These are phyloP conservation scores for Arctium minus DNA, from an alignment of 129 eudicot species.

Conservation along the genomic window DNA sequence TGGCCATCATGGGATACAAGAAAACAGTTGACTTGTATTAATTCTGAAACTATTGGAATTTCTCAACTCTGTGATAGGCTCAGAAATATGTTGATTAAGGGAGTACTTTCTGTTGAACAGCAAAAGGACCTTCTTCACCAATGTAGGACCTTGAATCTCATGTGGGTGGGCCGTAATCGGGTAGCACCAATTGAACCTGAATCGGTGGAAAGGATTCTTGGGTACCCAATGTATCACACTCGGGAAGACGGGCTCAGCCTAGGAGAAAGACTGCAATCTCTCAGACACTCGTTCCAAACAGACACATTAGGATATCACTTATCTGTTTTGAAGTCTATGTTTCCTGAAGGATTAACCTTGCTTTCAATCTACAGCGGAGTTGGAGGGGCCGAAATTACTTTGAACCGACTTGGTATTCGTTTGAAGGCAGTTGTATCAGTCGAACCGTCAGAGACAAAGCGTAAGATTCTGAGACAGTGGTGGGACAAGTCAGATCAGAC, in stretches of 20 bases:
- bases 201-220: constrained; percentile 63
- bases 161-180: constrained; percentile 69
- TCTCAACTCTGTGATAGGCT: constrained; percentile 55
- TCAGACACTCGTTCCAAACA: constrained; percentile 65
- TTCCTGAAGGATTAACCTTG: constrained; percentile 63
- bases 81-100: constrained; percentile 35
- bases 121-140: constrained; percentile 62
- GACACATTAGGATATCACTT: constrained; percentile 77
- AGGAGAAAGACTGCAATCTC: constrained; percentile 53
- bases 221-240: constrained; percentile 76
- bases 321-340: constrained; percentile 59
- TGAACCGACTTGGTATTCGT: constrained; percentile 70
- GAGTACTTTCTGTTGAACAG: constrained; percentile 51
- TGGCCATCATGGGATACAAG: constrained; percentile 97
- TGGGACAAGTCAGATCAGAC: constrained; percentile 63
- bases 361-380: constrained; percentile 75
- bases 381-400: constrained; percentile 87
- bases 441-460: constrained; percentile 63
- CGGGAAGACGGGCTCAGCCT: constrained; percentile 40
- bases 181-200: constrained; percentile 71
- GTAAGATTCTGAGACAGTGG: constrained; percentile 70
- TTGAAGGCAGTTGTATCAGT: constrained; percentile 72
- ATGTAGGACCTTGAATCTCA: constrained; percentile 47
- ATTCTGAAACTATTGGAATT: constrained; percentile 43
- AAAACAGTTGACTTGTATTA: constrained; percentile 60